Evolutionary conservation across 148 eudicot genomes (phyloP), one percentile per base, ranked within the genome.

Genomic region (Beta vulgaris): DNA sequence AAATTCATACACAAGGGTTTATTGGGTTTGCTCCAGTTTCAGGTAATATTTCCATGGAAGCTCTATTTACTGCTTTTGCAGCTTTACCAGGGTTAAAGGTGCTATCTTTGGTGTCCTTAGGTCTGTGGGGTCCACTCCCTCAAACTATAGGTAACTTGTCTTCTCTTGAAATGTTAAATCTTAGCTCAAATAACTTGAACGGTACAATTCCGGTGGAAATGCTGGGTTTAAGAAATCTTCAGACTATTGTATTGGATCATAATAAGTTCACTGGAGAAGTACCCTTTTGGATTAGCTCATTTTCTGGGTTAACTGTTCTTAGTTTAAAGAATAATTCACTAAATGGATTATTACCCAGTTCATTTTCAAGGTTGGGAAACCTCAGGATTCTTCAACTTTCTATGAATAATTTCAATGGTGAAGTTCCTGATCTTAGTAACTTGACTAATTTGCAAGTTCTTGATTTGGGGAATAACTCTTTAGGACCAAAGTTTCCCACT

Each of bases 401-500:
- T 14, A 55, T 43, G 44, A 92, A 92, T 72, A 57, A 75, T 19
- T 72, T 92, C 19, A 80, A 81, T n/a, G 93, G 93, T 12, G 84
- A 87, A 39, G 76, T 91, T 19, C 89, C 92, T 69, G 80, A 81
- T 39, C 72, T 91, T 63, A 63, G 80, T 18, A 84, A 78, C 63
- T 75, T 93, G 80, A 84, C 88, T 31, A 89, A 87, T 44, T 87
- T 93, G 75, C 93, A 89, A 82, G 87, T 81, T 65, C 88, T 91
- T 77, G 92, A 93, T 80, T 46, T 91, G 46, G 92, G 77, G 55
- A 51, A 71, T 71, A 93, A 93, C 74, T 74, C 76, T 23, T 73
- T 93, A 66, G 98, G 98, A 37, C 97, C 97, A n/a, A 77, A 74
- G n/a, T 89, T 91, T 63, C 98, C 98, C 4, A 66, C 7, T 70